Evolutionary conservation across 2,329 filamentous ascomycete species (phyloP), one percentile per base, ranked within the genome.

Genomic region (Aspergillus sp.): DNA sequence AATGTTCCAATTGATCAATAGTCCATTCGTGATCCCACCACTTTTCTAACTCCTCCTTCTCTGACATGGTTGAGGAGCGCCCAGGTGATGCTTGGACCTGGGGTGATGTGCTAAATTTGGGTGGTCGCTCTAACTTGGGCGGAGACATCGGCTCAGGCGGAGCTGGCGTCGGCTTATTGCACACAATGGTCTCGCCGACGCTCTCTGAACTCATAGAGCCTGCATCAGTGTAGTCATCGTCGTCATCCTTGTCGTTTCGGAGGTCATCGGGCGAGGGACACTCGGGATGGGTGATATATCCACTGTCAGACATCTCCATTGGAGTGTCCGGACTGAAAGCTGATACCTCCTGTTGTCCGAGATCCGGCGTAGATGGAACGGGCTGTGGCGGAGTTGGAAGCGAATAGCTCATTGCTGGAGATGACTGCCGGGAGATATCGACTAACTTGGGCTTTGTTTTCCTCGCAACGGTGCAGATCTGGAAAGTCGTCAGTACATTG

Each of bases 11-110:
- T 62, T 77, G 73, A 32, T 76, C 72, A 1, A 78, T 65, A 5
- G 74, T 73, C 75, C 75, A 78, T 58, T 77, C 75, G 50, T 76
- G 72, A 54, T 76, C 72, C 72, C 74, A 74, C 62, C 70, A 70
- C 49, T 72, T 75, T 38, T 70, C 68, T 11, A 71, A 41, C 30
- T 69, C 67, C 21, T 70, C 70, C 38, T 72, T 70, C 7, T 73
- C 70, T 2, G 68, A 69, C 3, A 60, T 65, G 10, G 63, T 65
- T 2, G 73, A 71, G 1, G 63, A 64, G 2, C 58, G 57, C 4
- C 59, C 58, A 5, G 67, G 62, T 13, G 69, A 67, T 8, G 63
- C 51, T 3, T 64, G 60, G 5, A 56, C 47, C 8, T 60, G 57
- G 15, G 61, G 64, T n/a, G 64, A 58, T 30, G 66, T 32, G 21